Base-by-base conservation (phyloP, 768 basidiomycete species). In the Cystobasidium tubakii region DNA sequence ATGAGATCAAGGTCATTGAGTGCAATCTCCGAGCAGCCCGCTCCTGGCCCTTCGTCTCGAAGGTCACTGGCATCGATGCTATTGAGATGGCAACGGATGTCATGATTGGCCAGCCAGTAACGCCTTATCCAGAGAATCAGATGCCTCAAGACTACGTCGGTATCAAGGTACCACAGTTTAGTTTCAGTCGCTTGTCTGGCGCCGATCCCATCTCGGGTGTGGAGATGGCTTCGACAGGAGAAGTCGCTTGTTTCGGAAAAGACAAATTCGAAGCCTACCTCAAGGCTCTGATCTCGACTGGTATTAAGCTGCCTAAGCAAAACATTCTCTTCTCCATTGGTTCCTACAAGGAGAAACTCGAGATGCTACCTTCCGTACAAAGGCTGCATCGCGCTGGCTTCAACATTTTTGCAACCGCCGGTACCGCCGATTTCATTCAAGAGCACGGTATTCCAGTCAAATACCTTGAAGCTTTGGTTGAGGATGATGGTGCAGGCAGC, bases 1-100 rank as follows among this genome's bases (percentile, higher is more conserved):
- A 97, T 83, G 95, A 97, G 82, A 98, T 99, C 85, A 99, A 99
- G 85, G 95, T 99, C 78, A 99, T 99, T 81, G 95, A 99, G 82
- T 98, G 95, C 83, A 99, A 99, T 83, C 84, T 99, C 39, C 91
- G 95, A 71, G 96, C 96, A 0, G 95, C 95, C 27, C 87, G 95
- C 75, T 97, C 95, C 0, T 97, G 95, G 87, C 95, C 95, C 50
- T 99, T 99, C 84, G 95, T 99, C 29, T 96, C 93, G 9, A 99
- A 99, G 82, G 92, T 96, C 74, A 97, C 96, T 9, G 93, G 93
- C 39, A 86, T 97, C 77, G 94, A 99, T 80, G 95, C 95, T 2
- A 97, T 99, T 77, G 95, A 98, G 84, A 88, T 98, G 87, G 96
- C 95, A 42, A 99, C 95, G 50, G 97, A 96, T 82, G 95, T 96